These are phyloP conservation scores for Avena eriantha DNA, from an alignment of 176 grass and related monocot species.

Conservation along the genomic window DNA sequence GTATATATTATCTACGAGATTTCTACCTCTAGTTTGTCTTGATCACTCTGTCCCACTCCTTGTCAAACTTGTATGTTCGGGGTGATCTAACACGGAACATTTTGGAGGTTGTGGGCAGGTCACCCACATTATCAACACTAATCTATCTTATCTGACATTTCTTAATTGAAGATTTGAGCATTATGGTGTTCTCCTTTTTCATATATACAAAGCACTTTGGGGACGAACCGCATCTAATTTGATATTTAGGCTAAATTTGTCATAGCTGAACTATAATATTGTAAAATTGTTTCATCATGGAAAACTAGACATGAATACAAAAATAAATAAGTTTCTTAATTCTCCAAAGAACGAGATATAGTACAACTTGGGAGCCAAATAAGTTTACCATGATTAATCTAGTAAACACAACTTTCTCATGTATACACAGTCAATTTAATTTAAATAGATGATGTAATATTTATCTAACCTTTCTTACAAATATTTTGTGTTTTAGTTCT, in stretches of 20 bases:
- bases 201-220: background rate
- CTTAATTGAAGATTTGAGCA: constrained; percentile 6
- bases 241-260: too few species aligned
- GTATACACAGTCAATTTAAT: too few species aligned
- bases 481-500: background rate
- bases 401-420: too few species aligned
- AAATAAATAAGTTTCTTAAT: too few species aligned
- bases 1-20: background rate
- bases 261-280: too few species aligned
- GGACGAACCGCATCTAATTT: too few species aligned
- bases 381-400: too few species aligned
- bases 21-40: background rate
- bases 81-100: background rate
- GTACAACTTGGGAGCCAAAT: too few species aligned
- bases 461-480: background rate
- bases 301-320: too few species aligned
- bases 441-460: too few species aligned
- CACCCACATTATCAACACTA: constrained; percentile 25
- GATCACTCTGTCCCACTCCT: background rate
- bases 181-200: background rate
- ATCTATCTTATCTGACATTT: background rate
- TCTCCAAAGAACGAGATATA: too few species aligned
- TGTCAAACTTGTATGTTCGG: background rate
- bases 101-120: background rate
- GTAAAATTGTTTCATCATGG: too few species aligned